Conservation (phyloP, 1,284 basidiomycete genomes). For the Ceratobasidium sp. region DNA sequence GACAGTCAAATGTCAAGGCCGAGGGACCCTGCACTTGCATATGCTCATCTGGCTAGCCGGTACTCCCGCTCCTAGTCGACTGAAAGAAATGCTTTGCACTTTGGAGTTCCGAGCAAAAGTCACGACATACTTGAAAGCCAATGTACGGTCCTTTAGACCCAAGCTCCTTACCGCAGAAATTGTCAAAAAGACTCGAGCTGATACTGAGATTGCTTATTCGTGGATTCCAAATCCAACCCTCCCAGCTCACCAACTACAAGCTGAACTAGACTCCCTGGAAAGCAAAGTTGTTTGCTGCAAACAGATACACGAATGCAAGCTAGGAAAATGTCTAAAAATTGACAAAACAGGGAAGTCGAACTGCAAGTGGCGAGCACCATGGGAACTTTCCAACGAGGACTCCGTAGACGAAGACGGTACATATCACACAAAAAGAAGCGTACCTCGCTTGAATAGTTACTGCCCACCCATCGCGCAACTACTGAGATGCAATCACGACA, state of each 20-base stretch:
- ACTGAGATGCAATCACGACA: slow-evolving; percentile 57
- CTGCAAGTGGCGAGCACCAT: slow-evolving; percentile 61
- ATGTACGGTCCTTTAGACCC: slow-evolving; percentile 54
- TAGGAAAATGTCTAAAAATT: slow-evolving; percentile 51
- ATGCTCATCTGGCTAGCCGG: slow-evolving; percentile 52
- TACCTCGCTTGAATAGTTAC: slow-evolving; percentile 55
- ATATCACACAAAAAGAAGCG: slow-evolving; percentile 44
- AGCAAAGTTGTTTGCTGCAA: neutral
- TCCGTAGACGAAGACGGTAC: slow-evolving; percentile 49
- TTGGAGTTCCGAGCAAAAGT: slow-evolving; percentile 26
- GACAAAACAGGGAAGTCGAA: slow-evolving; percentile 47
- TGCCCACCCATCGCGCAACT: slow-evolving; percentile 53
- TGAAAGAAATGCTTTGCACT: slow-evolving; percentile 5
- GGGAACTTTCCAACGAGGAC: slow-evolving; percentile 48
- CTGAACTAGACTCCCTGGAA: neutral
- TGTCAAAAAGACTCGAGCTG: slow-evolving; percentile 47
- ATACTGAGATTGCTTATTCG: slow-evolving; percentile 48
- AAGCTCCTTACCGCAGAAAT: slow-evolving; percentile 47
- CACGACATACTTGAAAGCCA: slow-evolving; percentile 42
- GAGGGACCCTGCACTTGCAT: slow-evolving; percentile 56
- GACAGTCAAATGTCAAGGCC: slow-evolving; percentile 54
- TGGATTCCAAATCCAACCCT: slow-evolving; percentile 12
- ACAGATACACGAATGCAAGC: slow-evolving; percentile 50
- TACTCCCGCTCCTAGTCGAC: neutral
- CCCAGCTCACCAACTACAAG: neutral